Evolutionary conservation across 305 asterid genomes (phyloP).

Genomic region (Fraxinus angustifolia): DNA sequence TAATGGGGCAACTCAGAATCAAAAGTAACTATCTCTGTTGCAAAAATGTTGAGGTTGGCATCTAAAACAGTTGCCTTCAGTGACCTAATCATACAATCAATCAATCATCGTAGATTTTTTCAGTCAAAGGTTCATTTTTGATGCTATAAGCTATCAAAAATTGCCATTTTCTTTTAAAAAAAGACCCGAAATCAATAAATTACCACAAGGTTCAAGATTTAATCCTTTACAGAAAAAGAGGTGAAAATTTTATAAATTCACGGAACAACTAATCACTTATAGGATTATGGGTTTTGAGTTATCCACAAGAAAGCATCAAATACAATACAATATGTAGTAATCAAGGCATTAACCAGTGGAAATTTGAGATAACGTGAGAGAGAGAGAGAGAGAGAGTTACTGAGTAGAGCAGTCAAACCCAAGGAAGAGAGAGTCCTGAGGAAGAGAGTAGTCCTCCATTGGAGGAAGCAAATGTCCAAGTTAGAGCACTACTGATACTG

Average conservation of each 20-base stretch:
- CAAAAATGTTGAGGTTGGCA: constrained; percentile 39
- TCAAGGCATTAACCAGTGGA: neutral
- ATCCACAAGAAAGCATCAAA: neutral
- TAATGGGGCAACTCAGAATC: constrained; percentile 53
- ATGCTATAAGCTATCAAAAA: neutral
- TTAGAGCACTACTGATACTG: neutral
- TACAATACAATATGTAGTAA: neutral
- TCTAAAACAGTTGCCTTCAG: constrained; percentile 58
- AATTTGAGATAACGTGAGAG: neutral
- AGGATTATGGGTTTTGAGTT: neutral
- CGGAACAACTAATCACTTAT: neutral
- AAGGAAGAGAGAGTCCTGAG: constrained; percentile 53
- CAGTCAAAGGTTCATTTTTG: constrained; percentile 13
- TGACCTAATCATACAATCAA: constrained; percentile 39
- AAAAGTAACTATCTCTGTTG: constrained; percentile 40
- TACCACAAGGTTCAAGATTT: neutral
- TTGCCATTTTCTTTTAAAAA: neutral
- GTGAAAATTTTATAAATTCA: neutral
- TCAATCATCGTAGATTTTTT: constrained; percentile 3
- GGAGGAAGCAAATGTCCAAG: constrained; percentile 3
- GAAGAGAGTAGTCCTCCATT: constrained; percentile 49
- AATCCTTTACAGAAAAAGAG: neutral
- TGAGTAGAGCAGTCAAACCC: constrained; percentile 75
- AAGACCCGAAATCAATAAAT: neutral
- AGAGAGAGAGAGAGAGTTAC: constrained; percentile 27